Base-by-base conservation (phyloP, 768 basidiomycete genomes). In the Mycena floridula region DNA sequence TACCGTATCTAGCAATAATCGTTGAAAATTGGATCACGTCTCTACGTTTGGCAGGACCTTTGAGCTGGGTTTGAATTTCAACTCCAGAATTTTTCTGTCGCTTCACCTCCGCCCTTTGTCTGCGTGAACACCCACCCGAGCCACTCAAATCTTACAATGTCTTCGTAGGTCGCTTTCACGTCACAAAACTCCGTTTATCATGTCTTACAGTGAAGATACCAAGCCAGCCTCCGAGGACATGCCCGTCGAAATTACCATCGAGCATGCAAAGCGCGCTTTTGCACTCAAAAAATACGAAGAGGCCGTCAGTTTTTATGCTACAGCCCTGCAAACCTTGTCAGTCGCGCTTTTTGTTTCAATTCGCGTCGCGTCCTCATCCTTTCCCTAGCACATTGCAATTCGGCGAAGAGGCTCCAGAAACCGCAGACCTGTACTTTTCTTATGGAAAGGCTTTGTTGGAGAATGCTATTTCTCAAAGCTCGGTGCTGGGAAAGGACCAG, bases 361-460 rank as follows among this genome's bases (percentile, higher is more conserved):
- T 45, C 26, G 28, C 32, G 32, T 36, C 26, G 26, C 45, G 35
- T 47, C 24, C 21, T 35, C 32, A 35, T 35, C 35, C 21, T 22
- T 42, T 32, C 42, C 37, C 39, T 47, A 94, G 91, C 50, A 87
- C 89, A 21, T 67, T 77, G 56, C 71, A 81, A 54, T 68, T 81
- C 47, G 88, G 82, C 27, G 93, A 98, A 40, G 74, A 91, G 56
- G 79, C 85, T 20, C 83, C 86, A 0, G 82, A 89, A 56, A 82
- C 76, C 43, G 95, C 92, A 7, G 91, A 97, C 56, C 60, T 95
- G 18, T 88, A 97, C 49, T 85, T 95, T 47, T 73, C 78, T 3
- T 99, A 98, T 57, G 96, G 96, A 12, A 92, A 87, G 61, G 92
- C 96, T 4, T 66, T 98, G 32, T 73, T 96, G 44, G 92, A 93